Evolutionary conservation across 495 filamentous ascomycete species (phyloP), one percentile per base, ranked within the genome.

Genomic region (Apiosordaria backusii): DNA sequence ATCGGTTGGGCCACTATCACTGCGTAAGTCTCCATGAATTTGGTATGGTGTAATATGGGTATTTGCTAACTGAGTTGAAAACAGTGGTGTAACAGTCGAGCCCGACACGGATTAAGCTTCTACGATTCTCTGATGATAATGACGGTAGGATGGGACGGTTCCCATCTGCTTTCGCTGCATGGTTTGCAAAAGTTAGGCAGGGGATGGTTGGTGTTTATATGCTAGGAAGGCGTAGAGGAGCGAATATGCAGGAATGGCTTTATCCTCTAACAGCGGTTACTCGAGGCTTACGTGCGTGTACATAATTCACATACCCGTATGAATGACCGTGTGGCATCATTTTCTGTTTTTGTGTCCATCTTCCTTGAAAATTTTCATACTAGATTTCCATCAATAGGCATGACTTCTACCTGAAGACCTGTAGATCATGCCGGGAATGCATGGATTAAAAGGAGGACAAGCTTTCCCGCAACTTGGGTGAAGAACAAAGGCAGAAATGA

Each of bases 1-100:
- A 97, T 97, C 70, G 93, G 94, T 71, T 97, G 94, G 93, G 93
- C 93, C 57, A 96, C 92, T 74, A 96, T 97, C 78, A 88, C 80
- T 63, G 81, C 81, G 79, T 81, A 76, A 78, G 78, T 75, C 61
- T 67, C 10, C 45, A 27, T n/a, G 16, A n/a, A 21, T 22, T 0
- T 24, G 15, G 0, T 22, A 0, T 58, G 45, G 26, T 58, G 57
- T 70, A 62, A 70, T 58, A n/a, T 25, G 1, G 23, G 35, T 26
- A 63, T 70, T 60, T 55, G 53, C 53, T 55, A 55, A 55, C 53
- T 55, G 29, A 35, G 29, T 13, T 18, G 7, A 5, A 23, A 23
- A 64, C 71, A 74, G 72, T 65, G 79, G 79, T 74, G 75, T 77
- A 13, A 81, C 77, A 24, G 40, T 81, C n/a, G 79, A 80, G 63